Evolutionary conservation across 225 moss, liverwort and hornwort genomes (phyloP), one percentile per base, ranked within the genome.

Genomic region (Lunularia cruciata): DNA sequence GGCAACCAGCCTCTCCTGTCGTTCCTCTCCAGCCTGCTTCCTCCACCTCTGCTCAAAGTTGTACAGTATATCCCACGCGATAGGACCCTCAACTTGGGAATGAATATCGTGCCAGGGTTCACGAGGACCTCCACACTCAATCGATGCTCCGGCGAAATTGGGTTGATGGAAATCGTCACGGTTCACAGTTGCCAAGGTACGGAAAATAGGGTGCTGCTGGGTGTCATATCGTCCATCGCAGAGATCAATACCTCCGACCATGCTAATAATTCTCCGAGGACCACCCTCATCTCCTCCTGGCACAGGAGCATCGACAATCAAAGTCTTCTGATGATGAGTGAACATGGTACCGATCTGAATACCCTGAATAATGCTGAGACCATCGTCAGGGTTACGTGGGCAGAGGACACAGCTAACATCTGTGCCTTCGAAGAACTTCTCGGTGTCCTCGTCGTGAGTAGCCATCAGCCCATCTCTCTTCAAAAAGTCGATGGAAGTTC

Each of bases 41-140:
- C 70, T 58, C 89, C 89, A 89, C 32, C 89, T 63, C 34, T 89
- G 85, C 57, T 89, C 89, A 23, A 87, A 89, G n/a, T 89, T 89
- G 71, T 82, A 87, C 10, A 89, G 77, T 25, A 89, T 74, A 47
- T 89, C 89, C 89, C 89, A 89, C 1, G 89, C 89, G 25, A 85
- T 64, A 1, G 81, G 75, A 4, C 89, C 89, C 46, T 89, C 89
- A 3, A 87, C 12, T 6, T 67, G 22, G 6, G 76, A 66, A 37
- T 89, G 89, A 10, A 89, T 85, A 8, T 89, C 89, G 48, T 89
- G 89, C 89, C 89, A 89, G 23, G 89, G 87, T 67, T 87, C 87
- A 3, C 89, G 76, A 4, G 89, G 87, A 0, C 89, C 87, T 42
- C 87, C 89, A 55, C 66, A 76, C 12, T 60, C 79, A 33, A 75